Conservation (phyloP, 208 protist species). For the Leishmania lainsoni region DNA sequence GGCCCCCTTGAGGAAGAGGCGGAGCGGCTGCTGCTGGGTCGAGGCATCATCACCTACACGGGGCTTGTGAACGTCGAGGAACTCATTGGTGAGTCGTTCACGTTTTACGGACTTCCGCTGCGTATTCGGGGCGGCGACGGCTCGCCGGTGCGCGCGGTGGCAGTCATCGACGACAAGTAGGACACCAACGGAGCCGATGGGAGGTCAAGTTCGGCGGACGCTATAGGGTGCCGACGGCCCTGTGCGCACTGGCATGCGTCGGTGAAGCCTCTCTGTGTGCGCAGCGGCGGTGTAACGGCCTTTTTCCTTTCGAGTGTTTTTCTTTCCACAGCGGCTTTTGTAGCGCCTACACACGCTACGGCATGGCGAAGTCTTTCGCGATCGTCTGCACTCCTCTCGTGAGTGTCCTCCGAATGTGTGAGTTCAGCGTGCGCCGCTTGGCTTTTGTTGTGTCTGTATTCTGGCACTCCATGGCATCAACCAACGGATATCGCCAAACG, state of each 20-base stretch:
- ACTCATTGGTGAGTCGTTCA: constrained; percentile 26
- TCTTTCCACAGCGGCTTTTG: not conserved
- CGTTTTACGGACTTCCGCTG: constrained; percentile 50
- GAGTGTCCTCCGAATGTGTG: not conserved
- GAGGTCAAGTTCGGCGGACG: not conserved
- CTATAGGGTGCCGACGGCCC: not conserved
- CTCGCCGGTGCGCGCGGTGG: constrained; percentile 51
- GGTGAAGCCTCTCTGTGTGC: too few relatives aligned
- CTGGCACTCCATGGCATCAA: too few relatives aligned
- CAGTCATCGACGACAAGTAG: constrained; percentile 22
- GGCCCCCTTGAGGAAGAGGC: constrained; percentile 35
- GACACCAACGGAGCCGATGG: not conserved
- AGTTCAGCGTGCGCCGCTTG: not conserved
- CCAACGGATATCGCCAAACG: not conserved
- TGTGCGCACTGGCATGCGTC: not conserved
- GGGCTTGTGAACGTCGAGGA: constrained; percentile 45
- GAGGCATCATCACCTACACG: constrained; percentile 45
- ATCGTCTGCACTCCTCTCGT: not conserved
- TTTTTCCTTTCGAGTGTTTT: not conserved
- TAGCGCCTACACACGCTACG: not conserved
- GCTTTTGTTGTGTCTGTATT: not conserved
- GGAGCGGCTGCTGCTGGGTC: constrained; percentile 35
- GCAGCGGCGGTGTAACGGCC: not conserved
- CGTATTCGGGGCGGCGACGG: constrained; percentile 46
- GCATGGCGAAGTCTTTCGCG: not conserved